Evolutionary conservation across 2,329 filamentous ascomycete genomes (phyloP), one percentile per base, ranked within the genome.

Genomic region (Gliomastix tumulicola): DNA sequence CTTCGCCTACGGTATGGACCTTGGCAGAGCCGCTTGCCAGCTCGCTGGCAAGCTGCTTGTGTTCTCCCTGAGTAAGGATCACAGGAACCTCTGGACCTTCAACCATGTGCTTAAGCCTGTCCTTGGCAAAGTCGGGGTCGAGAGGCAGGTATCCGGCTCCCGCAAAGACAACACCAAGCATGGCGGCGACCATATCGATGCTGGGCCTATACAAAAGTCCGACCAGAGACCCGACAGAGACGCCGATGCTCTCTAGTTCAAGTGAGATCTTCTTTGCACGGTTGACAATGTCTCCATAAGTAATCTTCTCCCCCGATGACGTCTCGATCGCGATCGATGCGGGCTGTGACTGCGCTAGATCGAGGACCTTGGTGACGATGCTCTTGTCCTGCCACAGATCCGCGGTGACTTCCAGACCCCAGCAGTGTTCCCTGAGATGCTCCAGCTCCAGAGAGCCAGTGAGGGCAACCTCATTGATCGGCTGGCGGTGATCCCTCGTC

Each of bases 401-500:
- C 22, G 38, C 36, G 28, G 35, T 41, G 20, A 36, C 42, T 16
- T 46, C 40, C 10, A 39, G 41, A 22, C 48, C 49, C 45, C 43
- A 51, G 34, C 40, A 47, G 7, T 45, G 41, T 39, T 44, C 35
- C 33, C 41, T 38, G 21, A 50, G 36, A 30, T 35, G 33, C 22
- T 46, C 40, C 12, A 50, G 33, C 34, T 51, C 49, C 15, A 45
- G 41, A 6, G 39, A 39, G 11, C 49, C 49, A 28, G 43, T 45
- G 44, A 51, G 44, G 36, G 34, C 35, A 23, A 51, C 41, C 38
- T 51, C 45, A 11, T 45, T 41, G 16, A 50, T 41, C 12, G 47
- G 49, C 32, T 50, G 47, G 35, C 49, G 47, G 35, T 50, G 46
- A 39, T 51, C 49, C 28, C 42, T 45, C 37, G 49, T 47, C 37